Conservation (phyloP, 305 asterid genomes). For the Fraxinus angustifolia region DNA sequence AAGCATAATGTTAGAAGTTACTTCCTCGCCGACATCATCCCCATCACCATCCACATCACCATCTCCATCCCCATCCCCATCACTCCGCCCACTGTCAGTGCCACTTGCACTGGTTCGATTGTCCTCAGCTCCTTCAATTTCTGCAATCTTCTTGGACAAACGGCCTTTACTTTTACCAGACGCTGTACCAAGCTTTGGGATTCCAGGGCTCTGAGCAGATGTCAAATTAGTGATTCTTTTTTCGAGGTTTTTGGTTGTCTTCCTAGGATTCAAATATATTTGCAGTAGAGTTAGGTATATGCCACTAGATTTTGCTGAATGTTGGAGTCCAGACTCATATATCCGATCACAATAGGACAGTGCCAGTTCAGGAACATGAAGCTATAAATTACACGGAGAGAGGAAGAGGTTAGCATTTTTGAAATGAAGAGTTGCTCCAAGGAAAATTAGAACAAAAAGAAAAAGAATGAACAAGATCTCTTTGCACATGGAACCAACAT, state of each 20-base stretch:
- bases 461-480: background rate
- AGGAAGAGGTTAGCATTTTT: constrained; percentile 18
- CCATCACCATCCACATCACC: constrained; percentile 43
- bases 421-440: constrained; percentile 8
- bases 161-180: constrained; percentile 49
- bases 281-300: constrained; percentile 87
- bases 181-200: constrained; percentile 49
- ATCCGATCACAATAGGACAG: constrained; percentile 87
- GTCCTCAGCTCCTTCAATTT: constrained; percentile 82
- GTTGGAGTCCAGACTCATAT: constrained; percentile 62
- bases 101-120: constrained; percentile 70
- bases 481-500: background rate
- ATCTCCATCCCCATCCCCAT: constrained; percentile 53
- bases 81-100: constrained; percentile 93
- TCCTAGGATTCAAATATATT: constrained; percentile 84
- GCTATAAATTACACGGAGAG: constrained; percentile 39
- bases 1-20: constrained; percentile 69
- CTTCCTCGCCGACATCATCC: constrained; percentile 64
- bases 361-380: constrained; percentile 92
- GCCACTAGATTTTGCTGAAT: constrained; percentile 65
- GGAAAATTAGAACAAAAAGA: background rate
- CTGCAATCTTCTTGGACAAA: constrained; percentile 70
- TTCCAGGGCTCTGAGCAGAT: constrained; percentile 50
- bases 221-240: constrained; percentile 61
- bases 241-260: constrained; percentile 69